Evolutionary conservation across 83 land plant species (phyloP).

Genomic region (Picea mariana): DNA sequence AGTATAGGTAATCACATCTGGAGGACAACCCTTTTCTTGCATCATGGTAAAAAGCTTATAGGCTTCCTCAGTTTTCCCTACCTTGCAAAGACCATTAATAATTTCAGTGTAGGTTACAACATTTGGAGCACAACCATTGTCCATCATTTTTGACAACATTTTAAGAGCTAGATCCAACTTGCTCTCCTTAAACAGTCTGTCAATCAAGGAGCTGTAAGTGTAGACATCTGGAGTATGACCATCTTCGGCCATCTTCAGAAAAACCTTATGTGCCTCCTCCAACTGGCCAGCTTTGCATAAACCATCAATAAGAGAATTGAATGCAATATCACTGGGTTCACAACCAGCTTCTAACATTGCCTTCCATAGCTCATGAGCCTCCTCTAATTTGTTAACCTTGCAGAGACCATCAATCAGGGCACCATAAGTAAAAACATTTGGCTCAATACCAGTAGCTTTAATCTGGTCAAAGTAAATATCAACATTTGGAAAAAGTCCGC

Average conservation of each 20-base stretch:
- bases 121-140: conserved; percentile 71
- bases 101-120: conserved; percentile 76
- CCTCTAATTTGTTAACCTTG: conserved; percentile 61
- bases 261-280: conserved; percentile 63
- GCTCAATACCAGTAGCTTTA: conserved; percentile 23
- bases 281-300: conserved; percentile 69
- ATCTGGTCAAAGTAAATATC: conserved; percentile 44
- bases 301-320: conserved; percentile 81
- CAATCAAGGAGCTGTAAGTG: conserved; percentile 73
- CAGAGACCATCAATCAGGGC: conserved; percentile 84
- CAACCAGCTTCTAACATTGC: conserved; percentile 53
- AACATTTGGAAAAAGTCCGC: conserved; percentile 26
- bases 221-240: conserved; percentile 50
- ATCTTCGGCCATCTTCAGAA: conserved; percentile 50
- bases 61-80: conserved; percentile 74
- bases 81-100: conserved; percentile 84
- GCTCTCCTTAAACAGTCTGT: conserved; percentile 63
- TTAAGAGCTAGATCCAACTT: conserved; percentile 66
- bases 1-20: conserved; percentile 73
- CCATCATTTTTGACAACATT: conserved; percentile 73
- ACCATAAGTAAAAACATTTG: conserved; percentile 73
- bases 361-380: conserved; percentile 64
- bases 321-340: conserved; percentile 61
- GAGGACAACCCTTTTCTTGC: conserved; percentile 68
- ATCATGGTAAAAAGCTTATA: conserved; percentile 64